Evolutionary conservation across 225 moss, liverwort and hornwort genomes (phyloP), one percentile per base, ranked within the genome.

Genomic region (Asterella californica): DNA sequence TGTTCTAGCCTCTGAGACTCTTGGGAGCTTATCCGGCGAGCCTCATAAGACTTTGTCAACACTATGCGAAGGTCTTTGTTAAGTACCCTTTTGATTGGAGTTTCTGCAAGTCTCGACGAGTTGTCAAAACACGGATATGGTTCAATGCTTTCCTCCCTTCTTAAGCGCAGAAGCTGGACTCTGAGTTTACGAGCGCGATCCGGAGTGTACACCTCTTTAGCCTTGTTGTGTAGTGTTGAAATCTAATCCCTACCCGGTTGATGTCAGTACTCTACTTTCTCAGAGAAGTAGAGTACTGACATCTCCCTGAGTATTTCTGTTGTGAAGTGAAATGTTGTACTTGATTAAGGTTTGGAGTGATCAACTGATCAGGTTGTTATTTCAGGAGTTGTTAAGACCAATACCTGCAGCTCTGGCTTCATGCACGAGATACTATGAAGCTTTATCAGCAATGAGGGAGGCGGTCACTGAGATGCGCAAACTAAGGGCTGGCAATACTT

Each of bases 321-420:
- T 47, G 17, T 6, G 4, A 48, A 47, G 22, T 48, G 47, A 47
- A 47, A 10, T 71, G 42, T 12, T 47, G 12, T 48, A 11, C 14
- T 25, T 71, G 47, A 37, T 69, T 4, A 19, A 59, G 22, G 24
- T 19, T 59, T 59, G 4, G 59, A 59, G 6, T 6, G 0, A 34
- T 36, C 6, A 37, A 54, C 19, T 74, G 10, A 76, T 54, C 24
- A 54, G 10, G 10, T 47, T 46, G 38, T 65, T 81, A 82, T 32
- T 85, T 83, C 67, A 97, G 96, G 99, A 99, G 83, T 84, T 99
- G 52, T 79, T 99, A 47, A 87, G 99, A 82, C 99, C 99, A n/a
- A 99, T 99, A 87, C 99, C 99, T 75, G 95, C 99, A 57, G 99
- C 99, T 45, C 82, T 99, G 70, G 99, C 99, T 67, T 93, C 99